Conservation (phyloP, 202 grass and related monocot genomes). For the Saccharum hybrid region DNA sequence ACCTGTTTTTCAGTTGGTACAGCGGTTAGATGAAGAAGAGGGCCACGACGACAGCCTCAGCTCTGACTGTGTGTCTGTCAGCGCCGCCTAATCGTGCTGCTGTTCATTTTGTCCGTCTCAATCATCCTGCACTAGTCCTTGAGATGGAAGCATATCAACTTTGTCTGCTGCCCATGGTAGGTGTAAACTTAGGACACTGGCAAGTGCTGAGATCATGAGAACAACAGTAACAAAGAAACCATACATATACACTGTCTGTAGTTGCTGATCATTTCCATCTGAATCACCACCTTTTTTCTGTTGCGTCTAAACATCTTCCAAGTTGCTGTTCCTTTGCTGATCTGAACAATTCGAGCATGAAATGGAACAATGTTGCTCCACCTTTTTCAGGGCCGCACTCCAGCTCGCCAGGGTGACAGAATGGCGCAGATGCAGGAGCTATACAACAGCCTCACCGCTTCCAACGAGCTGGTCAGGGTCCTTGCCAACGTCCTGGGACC, state of each 20-base stretch:
- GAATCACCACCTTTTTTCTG: not conserved
- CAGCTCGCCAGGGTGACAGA: constrained; percentile 6
- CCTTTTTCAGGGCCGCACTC: constrained; percentile 21
- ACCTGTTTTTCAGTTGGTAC: constrained; percentile 42
- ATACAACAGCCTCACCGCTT: constrained; percentile 57
- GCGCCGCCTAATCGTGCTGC: constrained; percentile 28
- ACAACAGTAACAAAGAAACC: no score
- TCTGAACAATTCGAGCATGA: not conserved
- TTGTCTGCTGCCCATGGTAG: no score
- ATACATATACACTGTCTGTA: not conserved
- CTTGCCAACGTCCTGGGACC: constrained; percentile 47
- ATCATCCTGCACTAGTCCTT: not conserved
- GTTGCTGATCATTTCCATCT: not conserved
- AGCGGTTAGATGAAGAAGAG: constrained; percentile 12
- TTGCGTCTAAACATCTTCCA: not conserved
- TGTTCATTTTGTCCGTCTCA: not conserved
- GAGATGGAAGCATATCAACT: not conserved
- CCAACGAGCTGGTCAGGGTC: constrained; percentile 70
- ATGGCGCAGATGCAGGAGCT: constrained; percentile 52
- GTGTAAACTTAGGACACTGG: not conserved
- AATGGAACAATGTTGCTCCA: not conserved
- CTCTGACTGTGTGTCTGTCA: constrained; percentile 40
- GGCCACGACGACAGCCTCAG: constrained; percentile 38
- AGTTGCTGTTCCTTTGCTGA: not conserved
- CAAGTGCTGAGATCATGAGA: not conserved